phyloP scores from a whole-genome alignment of 2,329 filamentous ascomycete species.

The Hypoxylon sp. region DNA sequence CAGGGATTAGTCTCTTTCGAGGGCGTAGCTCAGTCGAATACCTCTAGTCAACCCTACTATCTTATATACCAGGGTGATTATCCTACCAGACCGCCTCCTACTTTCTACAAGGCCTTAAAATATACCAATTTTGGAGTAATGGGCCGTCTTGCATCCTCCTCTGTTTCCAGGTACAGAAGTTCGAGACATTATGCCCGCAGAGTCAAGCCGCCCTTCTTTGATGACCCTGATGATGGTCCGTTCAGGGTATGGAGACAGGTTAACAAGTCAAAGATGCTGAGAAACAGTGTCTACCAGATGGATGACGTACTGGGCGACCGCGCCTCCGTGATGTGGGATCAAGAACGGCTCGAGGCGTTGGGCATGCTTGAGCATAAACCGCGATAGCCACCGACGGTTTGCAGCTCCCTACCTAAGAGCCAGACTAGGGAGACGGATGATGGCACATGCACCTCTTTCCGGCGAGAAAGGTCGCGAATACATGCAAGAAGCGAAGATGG shows the following conservation, averaged over 20 bases:
- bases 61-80: not conserved
- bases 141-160: not conserved
- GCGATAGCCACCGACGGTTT: not conserved
- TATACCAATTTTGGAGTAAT: not conserved
- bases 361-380: not conserved
- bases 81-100: not conserved
- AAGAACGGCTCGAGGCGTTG: not conserved
- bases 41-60: not conserved
- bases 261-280: not conserved
- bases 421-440: not conserved
- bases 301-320: not conserved
- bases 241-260: not conserved
- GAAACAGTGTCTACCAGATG: not conserved
- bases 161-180: not conserved
- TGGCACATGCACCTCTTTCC: not conserved
- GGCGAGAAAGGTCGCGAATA: not conserved
- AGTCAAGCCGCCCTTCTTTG: not conserved
- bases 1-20: not conserved
- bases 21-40: not conserved
- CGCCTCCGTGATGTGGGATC: not conserved
- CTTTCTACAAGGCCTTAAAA: not conserved
- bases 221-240: not conserved
- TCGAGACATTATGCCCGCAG: not conserved
- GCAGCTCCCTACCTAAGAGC: too few relatives aligned
- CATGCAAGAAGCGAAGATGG: not conserved